These are phyloP conservation scores for Plasmodium knowlesi DNA, from an alignment of 169 alveolate species.

Conservation along the genomic window DNA sequence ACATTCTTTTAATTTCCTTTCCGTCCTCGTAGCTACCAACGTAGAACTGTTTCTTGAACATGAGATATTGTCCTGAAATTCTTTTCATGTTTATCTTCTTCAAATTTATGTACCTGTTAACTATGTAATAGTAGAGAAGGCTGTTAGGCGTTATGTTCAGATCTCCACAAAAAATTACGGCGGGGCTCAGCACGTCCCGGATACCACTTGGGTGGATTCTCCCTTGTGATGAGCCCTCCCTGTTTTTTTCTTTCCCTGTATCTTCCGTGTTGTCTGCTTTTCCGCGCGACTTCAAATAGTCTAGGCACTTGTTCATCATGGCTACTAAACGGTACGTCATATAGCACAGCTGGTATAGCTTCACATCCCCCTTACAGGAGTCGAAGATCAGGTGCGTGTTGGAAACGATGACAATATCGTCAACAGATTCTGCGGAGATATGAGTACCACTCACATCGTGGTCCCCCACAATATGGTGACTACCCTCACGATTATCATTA, in stretches of 20 bases:
- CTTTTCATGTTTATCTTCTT: slow-evolving; percentile 76
- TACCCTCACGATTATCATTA: not conserved
- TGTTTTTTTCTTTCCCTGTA: not conserved
- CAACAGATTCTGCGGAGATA: not conserved
- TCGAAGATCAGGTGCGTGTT: slow-evolving; percentile 85
- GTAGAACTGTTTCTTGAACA: slow-evolving; percentile 79
- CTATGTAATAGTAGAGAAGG: slow-evolving; percentile 79
- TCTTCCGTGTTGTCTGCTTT: not conserved
- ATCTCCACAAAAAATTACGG: slow-evolving; percentile 83
- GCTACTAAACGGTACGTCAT: slow-evolving; percentile 77
- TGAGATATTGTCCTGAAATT: slow-evolving; percentile 84
- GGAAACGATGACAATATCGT: slow-evolving; percentile 74
- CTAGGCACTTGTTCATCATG: slow-evolving; percentile 69
- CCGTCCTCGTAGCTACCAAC: slow-evolving; percentile 28
- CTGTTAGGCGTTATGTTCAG: slow-evolving; percentile 85
- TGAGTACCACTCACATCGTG: slow-evolving; percentile 13
- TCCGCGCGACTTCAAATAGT: not conserved
- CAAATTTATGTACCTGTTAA: slow-evolving; percentile 80
- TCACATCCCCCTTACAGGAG: slow-evolving; percentile 83
- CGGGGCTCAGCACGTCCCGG: slow-evolving; percentile 67
- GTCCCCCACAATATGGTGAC: not conserved
- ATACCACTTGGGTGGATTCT: not conserved
- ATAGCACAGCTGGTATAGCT: slow-evolving; percentile 79
- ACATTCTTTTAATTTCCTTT: slow-evolving; percentile 43
- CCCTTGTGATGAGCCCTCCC: not conserved